Percentiles rank a stretch among this genome's conserved stretches.
Conservation (phyloP, 2,329 filamentous ascomycete species). For the Penicillium sp. region DNA sequence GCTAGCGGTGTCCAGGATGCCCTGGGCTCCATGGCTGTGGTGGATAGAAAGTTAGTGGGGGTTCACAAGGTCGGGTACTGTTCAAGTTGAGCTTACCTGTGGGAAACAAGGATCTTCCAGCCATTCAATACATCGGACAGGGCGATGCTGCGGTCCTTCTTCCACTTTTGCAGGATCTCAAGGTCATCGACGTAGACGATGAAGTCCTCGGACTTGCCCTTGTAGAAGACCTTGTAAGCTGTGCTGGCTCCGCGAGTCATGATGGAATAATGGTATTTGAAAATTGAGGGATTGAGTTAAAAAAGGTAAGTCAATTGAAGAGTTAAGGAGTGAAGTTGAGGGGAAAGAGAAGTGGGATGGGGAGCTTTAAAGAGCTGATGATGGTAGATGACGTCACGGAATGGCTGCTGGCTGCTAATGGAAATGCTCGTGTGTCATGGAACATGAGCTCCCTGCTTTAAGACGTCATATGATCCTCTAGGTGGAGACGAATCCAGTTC, state of each 20-base stretch:
- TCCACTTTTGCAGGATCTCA: conserved; percentile 76
- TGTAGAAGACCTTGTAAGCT: conserved; percentile 81
- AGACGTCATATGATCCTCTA: conserved; percentile 21
- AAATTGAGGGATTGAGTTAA: not conserved
- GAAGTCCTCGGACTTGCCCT: conserved; percentile 71
- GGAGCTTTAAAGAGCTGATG: conserved; percentile 18
- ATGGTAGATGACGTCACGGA: conserved; percentile 26
- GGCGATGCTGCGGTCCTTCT: conserved; percentile 73
- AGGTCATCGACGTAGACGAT: conserved; percentile 54
- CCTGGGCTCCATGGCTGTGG: conserved; percentile 79
- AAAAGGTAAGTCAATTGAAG: not conserved
- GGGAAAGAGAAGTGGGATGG: conserved; percentile 3
- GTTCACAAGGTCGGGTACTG: not conserved
- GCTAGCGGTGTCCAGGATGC: conserved; percentile 73
- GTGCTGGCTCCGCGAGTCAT: conserved; percentile 73
- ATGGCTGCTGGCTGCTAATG: conserved; percentile 3
- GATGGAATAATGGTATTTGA: conserved; percentile 17
- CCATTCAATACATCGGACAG: conserved; percentile 81
- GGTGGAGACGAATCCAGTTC: conserved; percentile 1
- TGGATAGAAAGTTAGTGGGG: conserved; percentile 3
- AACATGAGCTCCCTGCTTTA: conserved; percentile 10
- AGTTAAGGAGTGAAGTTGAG: not conserved
- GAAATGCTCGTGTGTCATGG: conserved; percentile 16
- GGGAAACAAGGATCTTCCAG: conserved; percentile 87
- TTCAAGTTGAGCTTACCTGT: conserved; percentile 67